A percentile compares a stretch with the other conserved stretches of the same genome.
Evolutionary conservation across 345 rosid species (phyloP).

Genomic region (Lepidium africanum): DNA sequence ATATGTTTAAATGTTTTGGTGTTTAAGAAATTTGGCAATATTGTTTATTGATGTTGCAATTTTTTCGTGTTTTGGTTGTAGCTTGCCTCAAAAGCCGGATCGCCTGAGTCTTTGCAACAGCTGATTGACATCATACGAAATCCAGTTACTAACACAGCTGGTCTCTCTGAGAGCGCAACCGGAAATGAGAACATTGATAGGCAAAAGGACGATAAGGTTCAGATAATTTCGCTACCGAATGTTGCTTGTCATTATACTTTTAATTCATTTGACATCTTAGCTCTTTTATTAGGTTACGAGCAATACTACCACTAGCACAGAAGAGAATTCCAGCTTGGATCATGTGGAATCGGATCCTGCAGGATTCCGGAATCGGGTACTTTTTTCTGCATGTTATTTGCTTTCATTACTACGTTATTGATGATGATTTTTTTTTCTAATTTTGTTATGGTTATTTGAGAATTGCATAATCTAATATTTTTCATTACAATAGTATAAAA

Average conservation of each 20-base stretch:
- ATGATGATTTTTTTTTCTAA: neutral
- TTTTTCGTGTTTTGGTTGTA: slow-evolving; percentile 24
- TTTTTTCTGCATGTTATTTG: neutral
- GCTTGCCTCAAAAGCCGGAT: slow-evolving; percentile 85
- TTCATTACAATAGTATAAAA: neutral
- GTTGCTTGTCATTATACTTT: slow-evolving; percentile 1
- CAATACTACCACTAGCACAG: slow-evolving; percentile 36
- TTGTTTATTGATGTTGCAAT: neutral
- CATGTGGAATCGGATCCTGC: slow-evolving; percentile 64
- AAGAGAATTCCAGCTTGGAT: slow-evolving; percentile 46
- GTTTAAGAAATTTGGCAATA: neutral
- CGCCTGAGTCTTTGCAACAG: slow-evolving; percentile 70
- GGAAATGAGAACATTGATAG: slow-evolving; percentile 66
- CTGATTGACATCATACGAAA: slow-evolving; percentile 73
- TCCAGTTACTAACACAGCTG: slow-evolving; percentile 43
- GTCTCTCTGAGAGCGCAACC: slow-evolving; percentile 35
- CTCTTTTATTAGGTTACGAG: slow-evolving; percentile 40
- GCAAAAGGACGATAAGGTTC: slow-evolving; percentile 78
- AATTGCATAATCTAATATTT: neutral
- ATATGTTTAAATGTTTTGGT: neutral
- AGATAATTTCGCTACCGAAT: neutral
- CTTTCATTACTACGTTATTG: neutral
- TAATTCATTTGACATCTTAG: slow-evolving; percentile 7
- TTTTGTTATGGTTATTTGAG: neutral
- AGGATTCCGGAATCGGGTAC: slow-evolving; percentile 77